A percentile compares a stretch with the other conserved stretches of the same genome.
phyloP scores from a whole-genome alignment of 2,329 filamentous ascomycete species.

The Calonectria montana region DNA sequence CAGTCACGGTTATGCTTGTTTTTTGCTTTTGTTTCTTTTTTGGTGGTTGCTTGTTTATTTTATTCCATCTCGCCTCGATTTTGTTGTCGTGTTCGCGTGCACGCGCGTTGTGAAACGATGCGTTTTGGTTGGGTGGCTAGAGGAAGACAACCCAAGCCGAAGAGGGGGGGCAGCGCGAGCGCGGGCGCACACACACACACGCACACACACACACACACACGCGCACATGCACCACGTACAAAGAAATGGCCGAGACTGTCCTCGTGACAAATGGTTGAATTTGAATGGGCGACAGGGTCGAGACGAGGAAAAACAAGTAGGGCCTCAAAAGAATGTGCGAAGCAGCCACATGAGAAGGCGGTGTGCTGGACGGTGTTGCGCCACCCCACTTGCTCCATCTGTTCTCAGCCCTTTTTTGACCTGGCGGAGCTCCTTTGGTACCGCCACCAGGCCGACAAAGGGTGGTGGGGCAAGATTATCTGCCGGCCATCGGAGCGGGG shows the following conservation, averaged over 20 bases:
- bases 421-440: neutral
- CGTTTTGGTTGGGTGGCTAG: constrained; percentile 16
- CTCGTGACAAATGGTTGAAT: neutral
- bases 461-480: constrained; percentile 16
- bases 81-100: constrained; percentile 10
- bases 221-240: neutral
- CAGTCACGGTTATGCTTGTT: neutral
- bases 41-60: constrained; percentile 15
- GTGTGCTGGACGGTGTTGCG: constrained; percentile 8
- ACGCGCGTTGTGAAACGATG: constrained; percentile 13
- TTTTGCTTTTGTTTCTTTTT: constrained; percentile 11
- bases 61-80: neutral
- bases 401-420: neutral
- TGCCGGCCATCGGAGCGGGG: constrained; percentile 39
- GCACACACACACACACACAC: neutral
- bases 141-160: neutral
- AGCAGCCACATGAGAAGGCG: constrained; percentile 20
- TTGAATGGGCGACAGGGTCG: neutral
- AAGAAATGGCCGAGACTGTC: neutral
- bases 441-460: neutral
- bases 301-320: neutral
- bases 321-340: constrained; percentile 1
- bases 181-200: neutral
- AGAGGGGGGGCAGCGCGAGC: neutral
- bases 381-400: constrained; percentile 21